Conservation (phyloP, 2,329 filamentous ascomycete species). For the Furcasterigmium sp. region DNA sequence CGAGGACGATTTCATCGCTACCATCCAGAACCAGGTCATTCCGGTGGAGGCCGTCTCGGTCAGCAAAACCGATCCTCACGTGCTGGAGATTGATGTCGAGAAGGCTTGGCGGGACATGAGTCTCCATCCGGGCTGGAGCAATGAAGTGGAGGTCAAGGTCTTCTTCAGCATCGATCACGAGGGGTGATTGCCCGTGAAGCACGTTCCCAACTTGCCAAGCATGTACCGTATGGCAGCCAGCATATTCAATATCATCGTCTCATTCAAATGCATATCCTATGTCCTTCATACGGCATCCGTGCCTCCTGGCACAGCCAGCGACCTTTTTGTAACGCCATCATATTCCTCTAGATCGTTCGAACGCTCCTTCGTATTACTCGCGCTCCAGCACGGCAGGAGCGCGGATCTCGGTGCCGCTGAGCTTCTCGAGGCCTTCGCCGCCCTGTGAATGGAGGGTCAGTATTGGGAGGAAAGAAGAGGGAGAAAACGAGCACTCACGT, state of each 20-base stretch:
- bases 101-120: slow-evolving; percentile 73
- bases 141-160: slow-evolving; percentile 69
- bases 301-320: background rate
- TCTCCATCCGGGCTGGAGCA: slow-evolving; percentile 69
- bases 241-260: too few species aligned
- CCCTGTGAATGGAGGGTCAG: slow-evolving; percentile 31
- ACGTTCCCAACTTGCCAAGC: too few species aligned
- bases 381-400: slow-evolving; percentile 47
- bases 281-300: too few species aligned
- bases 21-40: slow-evolving; percentile 67
- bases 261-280: too few species aligned
- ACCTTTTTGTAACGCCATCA: background rate
- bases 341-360: background rate
- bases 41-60: slow-evolving; percentile 60
- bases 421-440: slow-evolving; percentile 56
- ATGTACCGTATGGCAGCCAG: too few species aligned
- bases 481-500: slow-evolving; percentile 68
- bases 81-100: slow-evolving; percentile 74
- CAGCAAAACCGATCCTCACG: slow-evolving; percentile 42
- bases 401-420: slow-evolving; percentile 47
- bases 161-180: slow-evolving; percentile 38
- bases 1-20: slow-evolving; percentile 64
- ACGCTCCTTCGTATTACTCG: slow-evolving; percentile 29
- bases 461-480: background rate
- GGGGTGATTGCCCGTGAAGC: too few species aligned